A percentile compares a stretch with the other conserved stretches of the same genome.
These are phyloP conservation scores for Globisporangium apiculatum DNA, from an alignment of 352 stramenopile genomes.

Conservation along the genomic window DNA sequence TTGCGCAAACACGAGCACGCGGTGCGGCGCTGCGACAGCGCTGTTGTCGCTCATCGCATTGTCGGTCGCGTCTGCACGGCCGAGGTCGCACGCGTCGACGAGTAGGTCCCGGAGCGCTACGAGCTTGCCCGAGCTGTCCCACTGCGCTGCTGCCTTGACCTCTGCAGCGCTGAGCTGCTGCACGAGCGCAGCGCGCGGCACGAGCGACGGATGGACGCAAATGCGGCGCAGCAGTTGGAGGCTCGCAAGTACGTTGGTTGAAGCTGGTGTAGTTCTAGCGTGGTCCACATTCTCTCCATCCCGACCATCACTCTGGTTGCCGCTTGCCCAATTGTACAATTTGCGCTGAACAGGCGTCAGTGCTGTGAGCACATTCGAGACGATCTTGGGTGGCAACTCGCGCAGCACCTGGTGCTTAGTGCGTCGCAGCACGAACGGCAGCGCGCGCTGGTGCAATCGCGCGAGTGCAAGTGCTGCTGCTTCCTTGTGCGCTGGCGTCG, in stretches of 20 bases:
- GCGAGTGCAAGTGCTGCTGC: conserved; percentile 84
- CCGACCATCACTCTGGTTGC: background rate
- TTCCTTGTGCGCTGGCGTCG: conserved; percentile 73
- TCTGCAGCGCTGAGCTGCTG: conserved; percentile 21
- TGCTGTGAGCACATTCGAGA: conserved; percentile 89
- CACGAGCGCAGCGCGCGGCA: conserved; percentile 27
- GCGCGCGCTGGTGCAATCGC: conserved; percentile 91
- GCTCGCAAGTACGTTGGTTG: conserved; percentile 41
- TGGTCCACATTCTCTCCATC: too few species aligned
- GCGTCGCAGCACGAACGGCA: conserved; percentile 96
- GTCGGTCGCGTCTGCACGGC: conserved; percentile 1
- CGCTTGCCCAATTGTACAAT: conserved; percentile 62
- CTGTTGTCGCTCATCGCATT: background rate
- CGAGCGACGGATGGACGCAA: conserved; percentile 92
- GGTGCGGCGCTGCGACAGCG: conserved; percentile 41
- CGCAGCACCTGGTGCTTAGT: conserved; percentile 95
- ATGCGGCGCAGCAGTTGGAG: conserved; percentile 87
- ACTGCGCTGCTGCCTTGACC: conserved; percentile 21
- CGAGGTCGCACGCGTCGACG: conserved; percentile 60
- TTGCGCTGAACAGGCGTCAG: conserved; percentile 84
- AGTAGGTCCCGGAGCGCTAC: conserved; percentile 70
- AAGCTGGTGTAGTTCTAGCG: background rate
- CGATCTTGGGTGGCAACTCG: conserved; percentile 96
- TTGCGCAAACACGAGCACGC: conserved; percentile 96
- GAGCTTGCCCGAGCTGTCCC: conserved; percentile 90